phyloP scores from a whole-genome alignment of 225 moss, liverwort and hornwort species.

The Anthoceros angustus region DNA sequence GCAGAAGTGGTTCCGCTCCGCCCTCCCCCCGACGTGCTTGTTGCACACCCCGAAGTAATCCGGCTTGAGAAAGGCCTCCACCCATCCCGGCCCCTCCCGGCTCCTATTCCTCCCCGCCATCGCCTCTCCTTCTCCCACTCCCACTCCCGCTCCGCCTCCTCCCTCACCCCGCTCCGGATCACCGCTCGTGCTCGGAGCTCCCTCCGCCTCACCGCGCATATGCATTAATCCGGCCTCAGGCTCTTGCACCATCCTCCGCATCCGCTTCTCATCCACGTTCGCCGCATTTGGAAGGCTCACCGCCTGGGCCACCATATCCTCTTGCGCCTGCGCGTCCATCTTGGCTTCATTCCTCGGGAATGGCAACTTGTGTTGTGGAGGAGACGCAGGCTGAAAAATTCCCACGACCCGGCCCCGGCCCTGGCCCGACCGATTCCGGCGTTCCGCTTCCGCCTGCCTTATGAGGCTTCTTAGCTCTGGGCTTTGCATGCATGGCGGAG shows the following conservation, averaged over 20 bases:
- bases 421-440: no score
- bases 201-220: background rate
- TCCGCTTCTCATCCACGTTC: background rate
- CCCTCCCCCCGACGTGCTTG: slow-evolving; percentile 29
- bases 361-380: no score
- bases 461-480: no score
- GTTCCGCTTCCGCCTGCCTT: no score
- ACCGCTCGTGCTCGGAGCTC: background rate
- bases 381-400: no score
- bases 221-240: background rate
- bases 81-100: slow-evolving; percentile 33
- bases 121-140: background rate
- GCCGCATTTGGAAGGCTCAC: background rate
- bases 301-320: no score
- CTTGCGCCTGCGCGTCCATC: no score
- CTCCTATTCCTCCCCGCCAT: background rate
- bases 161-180: background rate
- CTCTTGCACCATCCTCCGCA: background rate
- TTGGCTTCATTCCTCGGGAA: no score
- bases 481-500: background rate
- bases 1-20: slow-evolving; percentile 41
- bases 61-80: slow-evolving; percentile 21
- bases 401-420: no score
- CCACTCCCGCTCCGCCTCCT: background rate
- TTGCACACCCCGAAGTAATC: slow-evolving; percentile 30